phyloP scores from a whole-genome alignment of 306 rosid species.

The Inga laurina region DNA sequence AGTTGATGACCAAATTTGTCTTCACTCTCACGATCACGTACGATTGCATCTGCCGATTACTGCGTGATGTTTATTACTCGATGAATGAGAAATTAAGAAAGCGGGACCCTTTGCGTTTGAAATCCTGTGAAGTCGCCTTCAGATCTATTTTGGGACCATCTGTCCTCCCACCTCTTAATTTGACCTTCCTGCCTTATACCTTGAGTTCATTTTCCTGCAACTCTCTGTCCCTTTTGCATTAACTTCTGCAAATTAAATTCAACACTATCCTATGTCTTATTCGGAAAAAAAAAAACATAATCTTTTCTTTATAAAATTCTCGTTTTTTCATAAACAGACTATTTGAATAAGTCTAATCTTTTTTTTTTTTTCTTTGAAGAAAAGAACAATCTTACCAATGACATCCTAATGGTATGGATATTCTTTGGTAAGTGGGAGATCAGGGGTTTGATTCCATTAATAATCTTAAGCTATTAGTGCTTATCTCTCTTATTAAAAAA shows the following conservation, averaged over 20 bases:
- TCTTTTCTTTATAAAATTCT: too few relatives aligned
- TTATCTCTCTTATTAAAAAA: too few relatives aligned
- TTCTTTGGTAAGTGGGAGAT: too few relatives aligned
- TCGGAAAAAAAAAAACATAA: too few relatives aligned
- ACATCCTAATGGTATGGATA: too few relatives aligned
- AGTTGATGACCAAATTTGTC: not conserved
- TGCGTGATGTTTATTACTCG: not conserved
- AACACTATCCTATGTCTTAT: too few relatives aligned
- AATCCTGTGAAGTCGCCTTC: conserved; percentile 7
- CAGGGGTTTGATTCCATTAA: accelerated
- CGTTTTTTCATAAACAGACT: too few relatives aligned
- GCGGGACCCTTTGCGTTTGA: conserved; percentile 25
- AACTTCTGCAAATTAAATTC: too few relatives aligned
- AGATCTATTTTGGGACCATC: conserved; percentile 5
- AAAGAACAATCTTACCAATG: too few relatives aligned
- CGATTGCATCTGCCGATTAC: not conserved
- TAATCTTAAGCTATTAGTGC: too few relatives aligned
- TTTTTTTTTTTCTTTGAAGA: too few relatives aligned
- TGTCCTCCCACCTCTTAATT: not conserved
- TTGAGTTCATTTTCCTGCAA: not conserved
- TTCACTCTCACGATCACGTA: not conserved
- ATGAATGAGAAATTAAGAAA: not conserved
- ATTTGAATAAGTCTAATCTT: too few relatives aligned
- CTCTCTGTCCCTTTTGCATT: not conserved
- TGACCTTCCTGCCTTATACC: not conserved